phyloP scores from a whole-genome alignment of 768 basidiomycete genomes.

The Cystofilobasidium ferigula region DNA sequence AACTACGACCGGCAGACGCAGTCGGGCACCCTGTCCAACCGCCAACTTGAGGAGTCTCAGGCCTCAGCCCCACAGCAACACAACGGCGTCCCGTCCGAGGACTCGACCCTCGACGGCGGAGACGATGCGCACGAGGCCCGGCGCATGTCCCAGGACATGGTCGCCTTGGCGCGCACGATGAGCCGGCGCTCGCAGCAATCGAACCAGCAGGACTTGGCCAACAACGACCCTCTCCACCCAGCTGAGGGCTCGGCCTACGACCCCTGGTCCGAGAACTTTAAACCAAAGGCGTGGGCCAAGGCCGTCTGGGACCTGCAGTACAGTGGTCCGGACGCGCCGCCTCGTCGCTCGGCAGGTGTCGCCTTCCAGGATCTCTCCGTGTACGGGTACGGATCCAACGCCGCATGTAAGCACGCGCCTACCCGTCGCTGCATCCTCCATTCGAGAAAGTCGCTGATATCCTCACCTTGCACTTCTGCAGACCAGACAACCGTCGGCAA shows the following conservation, averaged over 20 bases:
- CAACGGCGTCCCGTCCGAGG: background rate
- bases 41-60: background rate
- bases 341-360: constrained; percentile 34
- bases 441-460: too few species aligned
- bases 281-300: background rate
- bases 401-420: too few species aligned
- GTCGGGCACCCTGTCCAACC: background rate
- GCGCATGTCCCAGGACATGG: background rate
- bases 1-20: background rate
- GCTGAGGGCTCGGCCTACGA: background rate
- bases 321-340: background rate
- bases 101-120: constrained; percentile 1
- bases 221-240: background rate
- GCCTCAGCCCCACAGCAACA: background rate
- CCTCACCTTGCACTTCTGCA: too few species aligned
- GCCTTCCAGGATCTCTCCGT: constrained; percentile 40
- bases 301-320: background rate
- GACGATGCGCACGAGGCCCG: background rate
- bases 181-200: background rate
- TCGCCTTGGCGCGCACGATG: background rate
- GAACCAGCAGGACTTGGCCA: background rate
- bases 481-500: constrained; percentile 44
- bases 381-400: constrained; percentile 32
- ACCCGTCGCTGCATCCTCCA: too few species aligned
- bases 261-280: background rate